These are phyloP conservation scores for Wickerhamia fluorescens DNA, from an alignment of 805 yeast genomes.

Conservation along the genomic window DNA sequence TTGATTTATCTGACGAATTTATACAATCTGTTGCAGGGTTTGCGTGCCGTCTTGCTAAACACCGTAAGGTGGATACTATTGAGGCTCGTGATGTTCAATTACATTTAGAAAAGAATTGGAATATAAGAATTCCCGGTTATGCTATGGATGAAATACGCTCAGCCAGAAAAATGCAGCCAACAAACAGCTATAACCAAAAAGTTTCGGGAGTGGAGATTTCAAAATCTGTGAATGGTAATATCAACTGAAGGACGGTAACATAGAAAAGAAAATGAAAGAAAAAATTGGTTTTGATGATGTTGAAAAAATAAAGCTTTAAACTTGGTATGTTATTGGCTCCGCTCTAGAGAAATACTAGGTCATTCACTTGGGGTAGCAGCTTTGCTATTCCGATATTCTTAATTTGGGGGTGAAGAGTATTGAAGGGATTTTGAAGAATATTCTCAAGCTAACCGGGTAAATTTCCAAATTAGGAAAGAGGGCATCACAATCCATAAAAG, in stretches of 20 bases:
- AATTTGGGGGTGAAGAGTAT: too few relatives aligned
- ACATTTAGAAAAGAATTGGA: conserved; percentile 91
- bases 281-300: too few relatives aligned
- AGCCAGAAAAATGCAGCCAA: conserved; percentile 66
- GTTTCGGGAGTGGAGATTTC: conserved; percentile 61
- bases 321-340: too few relatives aligned
- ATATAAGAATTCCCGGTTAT: conserved; percentile 89
- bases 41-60: conserved; percentile 93
- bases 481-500: too few relatives aligned
- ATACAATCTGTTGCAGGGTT: conserved; percentile 85
- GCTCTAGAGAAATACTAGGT: too few relatives aligned
- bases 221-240: conserved; percentile 51
- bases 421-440: too few relatives aligned
- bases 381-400: too few relatives aligned
- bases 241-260: neutral
- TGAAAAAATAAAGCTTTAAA: too few relatives aligned
- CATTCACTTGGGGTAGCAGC: too few relatives aligned
- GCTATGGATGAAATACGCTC: conserved; percentile 84
- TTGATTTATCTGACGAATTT: conserved; percentile 94
- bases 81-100: conserved; percentile 88
- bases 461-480: too few relatives aligned
- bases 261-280: neutral
- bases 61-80: conserved; percentile 77
- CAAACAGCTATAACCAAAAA: conserved; percentile 55
- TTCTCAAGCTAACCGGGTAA: too few relatives aligned